These are phyloP conservation scores for Talaromyces adpressus DNA, from an alignment of 495 filamentous ascomycete species.

Conservation along the genomic window DNA sequence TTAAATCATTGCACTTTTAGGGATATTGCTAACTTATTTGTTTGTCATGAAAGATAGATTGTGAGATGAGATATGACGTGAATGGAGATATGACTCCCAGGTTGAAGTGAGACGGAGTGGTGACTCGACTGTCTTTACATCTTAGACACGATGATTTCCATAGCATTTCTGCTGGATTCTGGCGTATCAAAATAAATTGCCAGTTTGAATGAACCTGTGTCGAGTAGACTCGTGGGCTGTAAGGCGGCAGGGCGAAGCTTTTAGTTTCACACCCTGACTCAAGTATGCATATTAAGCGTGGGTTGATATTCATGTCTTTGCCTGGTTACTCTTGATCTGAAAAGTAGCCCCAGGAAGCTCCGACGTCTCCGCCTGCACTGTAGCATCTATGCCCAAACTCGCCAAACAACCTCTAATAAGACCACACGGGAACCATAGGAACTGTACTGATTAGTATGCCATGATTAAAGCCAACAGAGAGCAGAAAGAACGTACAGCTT, in stretches of 20 bases:
- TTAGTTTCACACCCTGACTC: neutral
- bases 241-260: neutral
- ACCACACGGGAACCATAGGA: constrained; percentile 91
- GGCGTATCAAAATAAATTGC: constrained; percentile 1
- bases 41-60: constrained; percentile 34
- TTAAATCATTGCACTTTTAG: neutral
- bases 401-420: constrained; percentile 83
- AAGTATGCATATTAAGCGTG: neutral
- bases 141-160: constrained; percentile 6
- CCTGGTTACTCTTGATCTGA: constrained; percentile 81
- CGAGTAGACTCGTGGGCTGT: neutral
- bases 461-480: neutral
- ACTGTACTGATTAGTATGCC: constrained; percentile 41
- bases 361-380: constrained; percentile 78
- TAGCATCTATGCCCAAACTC: constrained; percentile 83
- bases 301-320: constrained; percentile 37
- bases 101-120: neutral
- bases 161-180: neutral
- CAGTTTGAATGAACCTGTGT: neutral
- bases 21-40: constrained; percentile 6
- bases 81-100: constrained; percentile 1
- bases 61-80: constrained; percentile 22
- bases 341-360: constrained; percentile 87
- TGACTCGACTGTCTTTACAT: neutral
- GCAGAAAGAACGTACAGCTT: constrained; percentile 56